Conservation (phyloP, 2,329 filamentous ascomycete species). For the Aspergillus awamori region DNA sequence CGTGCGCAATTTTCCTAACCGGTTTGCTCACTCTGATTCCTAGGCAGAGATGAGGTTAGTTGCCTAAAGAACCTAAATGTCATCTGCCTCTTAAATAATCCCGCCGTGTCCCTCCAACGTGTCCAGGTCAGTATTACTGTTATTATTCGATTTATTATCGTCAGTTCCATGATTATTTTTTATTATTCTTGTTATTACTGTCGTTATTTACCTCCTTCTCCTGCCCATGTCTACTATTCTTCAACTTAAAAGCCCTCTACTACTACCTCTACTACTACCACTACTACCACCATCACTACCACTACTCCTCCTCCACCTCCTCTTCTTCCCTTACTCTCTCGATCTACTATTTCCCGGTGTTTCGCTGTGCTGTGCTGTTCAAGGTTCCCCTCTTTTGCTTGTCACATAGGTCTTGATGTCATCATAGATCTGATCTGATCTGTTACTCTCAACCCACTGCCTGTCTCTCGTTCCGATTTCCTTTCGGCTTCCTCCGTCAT, state of each 20-base stretch:
- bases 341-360: no score
- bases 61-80: conserved; percentile 16
- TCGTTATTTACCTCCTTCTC: no score
- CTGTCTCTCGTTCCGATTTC: neutral
- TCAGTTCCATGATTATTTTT: no score
- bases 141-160: no score
- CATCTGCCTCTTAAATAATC: conserved; percentile 15
- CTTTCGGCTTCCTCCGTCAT: neutral
- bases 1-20: conserved; percentile 8
- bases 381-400: neutral
- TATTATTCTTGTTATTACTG: no score
- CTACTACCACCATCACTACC: no score
- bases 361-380: no score
- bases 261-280: no score
- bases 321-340: no score
- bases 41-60: conserved; percentile 15
- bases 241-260: no score
- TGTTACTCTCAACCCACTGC: neutral
- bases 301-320: no score
- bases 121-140: conserved; percentile 3
- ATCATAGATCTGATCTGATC: neutral
- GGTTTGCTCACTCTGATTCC: conserved; percentile 13
- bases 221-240: no score
- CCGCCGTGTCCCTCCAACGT: conserved; percentile 4
- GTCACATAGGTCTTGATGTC: neutral